Evolutionary conservation across 1,139 yeast genomes (phyloP), one percentile per base, ranked within the genome.

Genomic region (Geotrichum reessii): DNA sequence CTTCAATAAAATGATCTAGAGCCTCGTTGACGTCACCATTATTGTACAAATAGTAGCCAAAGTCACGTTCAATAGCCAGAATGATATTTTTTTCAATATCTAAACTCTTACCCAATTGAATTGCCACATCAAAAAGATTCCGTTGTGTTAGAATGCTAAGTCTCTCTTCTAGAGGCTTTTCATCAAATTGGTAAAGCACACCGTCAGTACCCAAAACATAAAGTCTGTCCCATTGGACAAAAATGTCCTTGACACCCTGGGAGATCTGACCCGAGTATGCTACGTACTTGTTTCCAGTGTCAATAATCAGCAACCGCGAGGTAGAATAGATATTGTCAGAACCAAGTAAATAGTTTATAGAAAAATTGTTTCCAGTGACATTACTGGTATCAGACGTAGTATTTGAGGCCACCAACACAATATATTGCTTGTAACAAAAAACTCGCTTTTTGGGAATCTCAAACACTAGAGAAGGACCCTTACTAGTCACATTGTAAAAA

Each of bases 161-260:
- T 66, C 89, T 89, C 58, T 85, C 84, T 28, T 80, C 76, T 6
- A 86, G 70, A 0, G 85, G 76, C 66, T 86, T 86, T 69, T 89
- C 96, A 54, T 80, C 83, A 28, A 91, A 72, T 62, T 79, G 80
- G 67, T 86, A 85, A 6, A 93, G 73, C 5, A 87, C 73, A 0
- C 97, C 97, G 69, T 91, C 96, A 1, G 85, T 76, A 1, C 91
- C 82, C 17, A 92, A 72, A 17, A 89, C 73, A 64, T 78, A 84
- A 11, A 87, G 67, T 57, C 81, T 83, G 28, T 76, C 79, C 81
- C 86, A 81, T 65, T 81, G 73, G 33, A 72, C 71, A 60, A 86
- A 81, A 0, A 85, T 76, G 37, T 82, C 83, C 19, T 81, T 76
- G 1, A 87, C 78, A 14, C 84, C 80, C 49, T 83, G 81, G 0